Evolutionary conservation across 2,329 filamentous ascomycete genomes (phyloP).

Genomic region (Neoscytalidium dimidiatum): DNA sequence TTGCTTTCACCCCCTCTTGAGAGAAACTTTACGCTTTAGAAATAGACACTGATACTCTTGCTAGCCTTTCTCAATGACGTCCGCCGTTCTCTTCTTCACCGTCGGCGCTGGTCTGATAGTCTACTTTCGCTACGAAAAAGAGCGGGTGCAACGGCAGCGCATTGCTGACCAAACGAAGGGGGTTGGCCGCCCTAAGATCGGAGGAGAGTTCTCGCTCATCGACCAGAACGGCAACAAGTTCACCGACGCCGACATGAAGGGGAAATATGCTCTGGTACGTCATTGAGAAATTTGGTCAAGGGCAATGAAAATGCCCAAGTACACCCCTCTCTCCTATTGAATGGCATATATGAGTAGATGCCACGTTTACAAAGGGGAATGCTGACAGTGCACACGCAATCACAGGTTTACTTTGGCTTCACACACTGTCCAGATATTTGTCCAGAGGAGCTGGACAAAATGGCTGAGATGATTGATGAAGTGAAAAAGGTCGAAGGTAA

Average conservation of each 20-base stretch:
- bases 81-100: conserved; percentile 79
- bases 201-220: conserved; percentile 78
- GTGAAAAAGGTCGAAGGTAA: conserved; percentile 52
- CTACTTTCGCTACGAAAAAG: conserved; percentile 94
- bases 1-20: no score
- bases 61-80: conserved; percentile 91
- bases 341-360: no score
- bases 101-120: conserved; percentile 77
- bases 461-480: conserved; percentile 89
- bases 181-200: conserved; percentile 88
- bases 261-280: conserved; percentile 77
- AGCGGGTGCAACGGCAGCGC: conserved; percentile 82
- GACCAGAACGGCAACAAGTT: conserved; percentile 81
- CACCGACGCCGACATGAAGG: conserved; percentile 78
- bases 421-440: conserved; percentile 98
- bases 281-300: no score
- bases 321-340: no score
- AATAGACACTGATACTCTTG: neutral
- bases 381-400: neutral
- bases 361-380: neutral
- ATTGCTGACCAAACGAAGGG: conserved; percentile 92
- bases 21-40: neutral
- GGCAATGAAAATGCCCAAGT: neutral
- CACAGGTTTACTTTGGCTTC: conserved; percentile 94
- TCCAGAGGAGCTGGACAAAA: conserved; percentile 98